Base-by-base conservation (phyloP, 2,329 filamentous ascomycete species). In the Fusarium tanahbumbuense region DNA sequence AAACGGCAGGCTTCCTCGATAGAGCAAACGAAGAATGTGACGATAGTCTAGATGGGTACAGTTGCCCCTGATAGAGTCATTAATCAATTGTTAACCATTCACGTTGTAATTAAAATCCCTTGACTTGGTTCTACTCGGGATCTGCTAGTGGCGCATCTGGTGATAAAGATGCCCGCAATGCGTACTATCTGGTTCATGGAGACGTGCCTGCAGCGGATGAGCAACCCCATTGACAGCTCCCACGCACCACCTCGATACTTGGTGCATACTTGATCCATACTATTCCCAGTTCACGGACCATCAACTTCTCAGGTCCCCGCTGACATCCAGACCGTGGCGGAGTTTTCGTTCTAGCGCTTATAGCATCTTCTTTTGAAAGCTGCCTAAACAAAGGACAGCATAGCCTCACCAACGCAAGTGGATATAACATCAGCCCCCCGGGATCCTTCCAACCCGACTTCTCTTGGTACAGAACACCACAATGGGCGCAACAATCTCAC, bases 401-500 rank as follows among this genome's bases (percentile, higher is more conserved):
- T 2, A 20, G 13, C 34, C 9, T 32, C n/a, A 1, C 4, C 9
- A 6, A 10, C 3, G 10, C 22, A 22, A 27, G 13, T 16, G 13
- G n/a, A 28, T 22, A 37, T 6, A 20, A 49, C 1, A 18, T 5
- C 15, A 20, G 3, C 3, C 5, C 7, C 1, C 2, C 23, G 18
- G 11, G 6, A 22, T 9, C 7, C 8, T 34, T 27, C 4, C 6
- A 13, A 13, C 15, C 3, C 5, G 15, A 12, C 11, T 25, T 20
- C 1, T 1, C 20, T 27, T 12, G 12, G 20, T 22, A 8, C 15
- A 11, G 15, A 3, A 12, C 13, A 10, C 23, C 7, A 2, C 12
- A 16, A 67, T 61, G 53, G 65, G 65, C 20, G 48, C 41, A 3
- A 16, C 23, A 9, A 0, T 68, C 10, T 68, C 65, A 3, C 49